A percentile compares a stretch with the other conserved stretches of the same genome.
Evolutionary conservation across 148 eudicot genomes (phyloP).

Genomic region (Amaranthus hypochondriacus): DNA sequence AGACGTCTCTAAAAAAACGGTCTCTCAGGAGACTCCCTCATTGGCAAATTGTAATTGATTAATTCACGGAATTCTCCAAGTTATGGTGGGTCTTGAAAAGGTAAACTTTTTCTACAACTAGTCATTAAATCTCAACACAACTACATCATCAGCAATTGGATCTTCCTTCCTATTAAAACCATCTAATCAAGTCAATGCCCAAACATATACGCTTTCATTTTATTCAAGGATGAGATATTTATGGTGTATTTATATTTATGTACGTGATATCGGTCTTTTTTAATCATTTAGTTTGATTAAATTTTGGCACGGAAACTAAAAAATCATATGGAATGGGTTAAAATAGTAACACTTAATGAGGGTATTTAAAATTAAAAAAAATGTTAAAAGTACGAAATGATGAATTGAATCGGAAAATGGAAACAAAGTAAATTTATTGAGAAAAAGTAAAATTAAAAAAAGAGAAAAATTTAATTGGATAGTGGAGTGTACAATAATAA

Average conservation of each 20-base stretch:
- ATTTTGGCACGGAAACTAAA: no score
- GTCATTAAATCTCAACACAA: constrained; percentile 4
- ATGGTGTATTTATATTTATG: background rate
- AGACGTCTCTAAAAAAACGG: no score
- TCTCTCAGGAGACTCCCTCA: no score
- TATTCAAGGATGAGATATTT: constrained; percentile 3
- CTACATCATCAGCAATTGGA: background rate
- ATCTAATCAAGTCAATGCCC: constrained; percentile 16
- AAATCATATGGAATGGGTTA: no score
- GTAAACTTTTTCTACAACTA: background rate
- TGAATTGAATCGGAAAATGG: no score
- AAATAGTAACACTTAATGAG: no score
- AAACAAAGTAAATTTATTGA: background rate
- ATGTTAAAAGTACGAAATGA: no score
- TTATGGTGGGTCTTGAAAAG: background rate
- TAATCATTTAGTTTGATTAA: no score
- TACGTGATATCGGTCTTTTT: no score
- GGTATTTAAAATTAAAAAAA: no score
- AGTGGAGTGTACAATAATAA: no score
- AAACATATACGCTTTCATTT: constrained; percentile 2
- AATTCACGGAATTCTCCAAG: constrained; percentile 6
- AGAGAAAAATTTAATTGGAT: no score
- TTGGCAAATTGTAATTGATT: constrained; percentile 2
- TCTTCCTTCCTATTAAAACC: background rate
- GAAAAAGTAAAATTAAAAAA: background rate